Percentiles rank a stretch among this genome's conserved stretches.
phyloP scores from a whole-genome alignment of 257 asterid genomes.

The Verbena officinalis region DNA sequence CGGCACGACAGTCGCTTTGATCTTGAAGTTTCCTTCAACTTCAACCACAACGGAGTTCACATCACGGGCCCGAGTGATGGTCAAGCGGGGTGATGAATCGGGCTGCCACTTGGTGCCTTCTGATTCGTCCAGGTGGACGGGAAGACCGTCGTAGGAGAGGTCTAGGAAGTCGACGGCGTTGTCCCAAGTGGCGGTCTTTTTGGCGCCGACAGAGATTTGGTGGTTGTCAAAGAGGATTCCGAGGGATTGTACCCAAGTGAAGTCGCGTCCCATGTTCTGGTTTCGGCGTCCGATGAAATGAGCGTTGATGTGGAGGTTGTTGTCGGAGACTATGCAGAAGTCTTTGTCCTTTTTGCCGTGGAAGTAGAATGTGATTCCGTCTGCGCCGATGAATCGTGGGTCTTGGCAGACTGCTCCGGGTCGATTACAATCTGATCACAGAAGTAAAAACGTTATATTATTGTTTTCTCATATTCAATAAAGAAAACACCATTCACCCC shows the following conservation, averaged over 20 bases:
- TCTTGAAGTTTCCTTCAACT: slow-evolving; percentile 76
- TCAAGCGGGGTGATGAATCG: slow-evolving; percentile 22
- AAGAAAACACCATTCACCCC: too few species aligned
- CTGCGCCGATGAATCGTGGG: slow-evolving; percentile 81
- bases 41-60: slow-evolving; percentile 57
- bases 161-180: slow-evolving; percentile 56
- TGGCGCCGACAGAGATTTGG: slow-evolving; percentile 58
- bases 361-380: slow-evolving; percentile 86
- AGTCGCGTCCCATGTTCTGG: slow-evolving; percentile 72
- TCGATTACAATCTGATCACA: slow-evolving; percentile 71
- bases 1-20: slow-evolving; percentile 70
- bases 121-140: slow-evolving; percentile 37
- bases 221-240: slow-evolving; percentile 75
- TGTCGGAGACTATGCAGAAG: slow-evolving; percentile 75
- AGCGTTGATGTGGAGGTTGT: slow-evolving; percentile 80
- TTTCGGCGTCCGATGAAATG: slow-evolving; percentile 80
- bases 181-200: slow-evolving; percentile 69
- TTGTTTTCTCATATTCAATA: too few species aligned
- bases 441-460: too few species aligned
- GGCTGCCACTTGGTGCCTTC: slow-evolving; percentile 60
- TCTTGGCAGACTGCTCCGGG: slow-evolving; percentile 93
- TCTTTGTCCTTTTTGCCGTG: slow-evolving; percentile 72
- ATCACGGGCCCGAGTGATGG: slow-evolving; percentile 48
- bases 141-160: slow-evolving; percentile 47
- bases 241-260: slow-evolving; percentile 88